Conservation (phyloP, 106 monocot genomes). For the Acorus gramineus region DNA sequence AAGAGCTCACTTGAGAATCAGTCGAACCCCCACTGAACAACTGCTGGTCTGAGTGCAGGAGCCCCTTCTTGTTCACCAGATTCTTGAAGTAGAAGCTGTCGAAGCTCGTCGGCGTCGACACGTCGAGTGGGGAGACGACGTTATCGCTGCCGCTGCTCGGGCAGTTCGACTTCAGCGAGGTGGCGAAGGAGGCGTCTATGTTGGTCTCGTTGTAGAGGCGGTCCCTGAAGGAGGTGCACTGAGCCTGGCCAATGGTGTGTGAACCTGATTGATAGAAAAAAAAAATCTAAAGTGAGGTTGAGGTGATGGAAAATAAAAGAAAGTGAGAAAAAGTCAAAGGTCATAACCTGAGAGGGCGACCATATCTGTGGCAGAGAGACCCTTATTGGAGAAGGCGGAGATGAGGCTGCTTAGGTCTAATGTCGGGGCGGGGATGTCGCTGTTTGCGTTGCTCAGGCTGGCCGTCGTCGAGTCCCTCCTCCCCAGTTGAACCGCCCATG, state of each 20-base stretch:
- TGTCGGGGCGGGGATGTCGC: too few relatives aligned
- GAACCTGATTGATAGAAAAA: not conserved
- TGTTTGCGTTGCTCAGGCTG: too few relatives aligned
- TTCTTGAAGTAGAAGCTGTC: constrained; percentile 2
- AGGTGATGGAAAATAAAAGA: not conserved
- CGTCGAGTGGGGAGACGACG: constrained; percentile 11
- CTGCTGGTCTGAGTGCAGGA: too few relatives aligned
- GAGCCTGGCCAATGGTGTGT: constrained; percentile 17
- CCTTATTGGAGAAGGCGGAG: too few relatives aligned
- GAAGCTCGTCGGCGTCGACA: constrained; percentile 1
- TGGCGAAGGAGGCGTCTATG: constrained; percentile 8
- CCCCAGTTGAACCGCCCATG: too few relatives aligned
- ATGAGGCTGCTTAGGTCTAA: too few relatives aligned
- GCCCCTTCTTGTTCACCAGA: too few relatives aligned
- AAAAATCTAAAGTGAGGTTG: not conserved
- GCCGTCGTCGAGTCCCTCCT: too few relatives aligned
- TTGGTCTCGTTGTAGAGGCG: constrained; percentile 18
- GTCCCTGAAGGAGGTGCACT: constrained; percentile 12
- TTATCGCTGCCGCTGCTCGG: constrained; percentile 14
- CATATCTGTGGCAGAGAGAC: too few relatives aligned
- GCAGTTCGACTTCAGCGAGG: constrained; percentile 1
- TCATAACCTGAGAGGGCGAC: not conserved
- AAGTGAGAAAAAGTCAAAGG: not conserved
- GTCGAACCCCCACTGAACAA: too few relatives aligned
- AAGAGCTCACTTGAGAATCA: too few relatives aligned